Percentiles rank a stretch among this genome's conserved stretches.
These are phyloP conservation scores for Plenodomus tracheiphilus DNA, from an alignment of 2,329 filamentous ascomycete genomes.

Conservation along the genomic window DNA sequence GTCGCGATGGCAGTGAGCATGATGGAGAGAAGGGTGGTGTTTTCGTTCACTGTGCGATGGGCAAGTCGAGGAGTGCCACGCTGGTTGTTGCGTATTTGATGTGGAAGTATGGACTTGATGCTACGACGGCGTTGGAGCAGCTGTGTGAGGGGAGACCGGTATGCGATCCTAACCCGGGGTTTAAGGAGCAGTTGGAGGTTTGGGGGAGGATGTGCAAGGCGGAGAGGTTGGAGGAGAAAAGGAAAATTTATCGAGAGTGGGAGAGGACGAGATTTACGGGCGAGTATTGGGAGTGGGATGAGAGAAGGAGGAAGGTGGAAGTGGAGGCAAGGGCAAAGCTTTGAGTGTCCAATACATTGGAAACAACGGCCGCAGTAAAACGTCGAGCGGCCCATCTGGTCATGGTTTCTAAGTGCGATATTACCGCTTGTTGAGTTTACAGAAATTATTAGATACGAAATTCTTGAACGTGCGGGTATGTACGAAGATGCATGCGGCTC, in stretches of 20 bases:
- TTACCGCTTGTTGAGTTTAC: too few species aligned
- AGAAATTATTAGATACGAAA: too few species aligned
- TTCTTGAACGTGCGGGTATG: too few species aligned
- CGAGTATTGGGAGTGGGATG: slow-evolving; percentile 45
- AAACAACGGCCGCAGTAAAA: too few species aligned
- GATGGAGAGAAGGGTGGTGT: slow-evolving; percentile 20
- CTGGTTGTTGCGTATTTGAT: slow-evolving; percentile 40
- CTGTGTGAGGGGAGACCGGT: slow-evolving; percentile 39
- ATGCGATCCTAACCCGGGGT: slow-evolving; percentile 40
- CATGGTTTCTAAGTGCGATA: too few species aligned
- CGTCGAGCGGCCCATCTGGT: too few species aligned
- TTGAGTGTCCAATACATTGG: neutral
- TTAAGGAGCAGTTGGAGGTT: slow-evolving; percentile 39
- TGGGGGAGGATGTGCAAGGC: slow-evolving; percentile 34
- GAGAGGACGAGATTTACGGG: slow-evolving; percentile 36
- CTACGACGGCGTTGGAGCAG: slow-evolving; percentile 25
- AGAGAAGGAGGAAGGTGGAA: neutral
- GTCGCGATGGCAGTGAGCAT: neutral
- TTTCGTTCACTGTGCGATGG: slow-evolving; percentile 43
- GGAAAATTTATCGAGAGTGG: slow-evolving; percentile 41
- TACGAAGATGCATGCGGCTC: too few species aligned
- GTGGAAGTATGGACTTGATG: slow-evolving; percentile 26
- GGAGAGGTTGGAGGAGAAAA: slow-evolving; percentile 16
- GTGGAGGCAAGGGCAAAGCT: neutral
- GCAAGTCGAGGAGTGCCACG: slow-evolving; percentile 38